Conservation (phyloP, 768 basidiomycete genomes). For the Termitomyces sp. region DNA sequence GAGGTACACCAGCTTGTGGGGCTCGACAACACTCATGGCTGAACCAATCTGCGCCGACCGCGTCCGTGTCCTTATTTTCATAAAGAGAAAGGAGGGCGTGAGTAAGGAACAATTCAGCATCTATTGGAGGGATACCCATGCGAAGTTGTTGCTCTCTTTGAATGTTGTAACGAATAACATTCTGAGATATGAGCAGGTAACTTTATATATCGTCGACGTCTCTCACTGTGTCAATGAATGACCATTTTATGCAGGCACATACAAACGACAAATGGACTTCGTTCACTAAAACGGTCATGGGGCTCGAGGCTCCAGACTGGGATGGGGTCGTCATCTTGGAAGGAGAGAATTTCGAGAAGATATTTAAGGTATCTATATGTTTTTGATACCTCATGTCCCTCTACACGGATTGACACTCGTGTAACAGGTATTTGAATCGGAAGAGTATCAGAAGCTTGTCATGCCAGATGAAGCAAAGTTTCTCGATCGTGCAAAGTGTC, state of each 20-base stretch:
- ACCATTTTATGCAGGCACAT: too few species aligned
- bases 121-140: slow-evolving; percentile 28
- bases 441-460: slow-evolving; percentile 1
- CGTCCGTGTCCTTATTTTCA: slow-evolving; percentile 26
- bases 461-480: slow-evolving; percentile 19
- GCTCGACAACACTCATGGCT: neutral
- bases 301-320: too few species aligned
- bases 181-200: slow-evolving; percentile 33
- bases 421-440: slow-evolving; percentile 12
- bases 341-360: too few species aligned
- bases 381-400: too few species aligned
- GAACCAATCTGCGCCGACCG: slow-evolving; percentile 22
- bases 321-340: too few species aligned
- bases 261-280: too few species aligned
- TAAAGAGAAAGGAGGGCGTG: slow-evolving; percentile 22
- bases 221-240: neutral
- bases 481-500: slow-evolving; percentile 11
- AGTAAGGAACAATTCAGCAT: slow-evolving; percentile 27
- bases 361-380: too few species aligned
- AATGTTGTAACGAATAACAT: too few species aligned
- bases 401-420: too few species aligned
- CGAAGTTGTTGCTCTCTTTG: slow-evolving; percentile 22
- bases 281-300: neutral
- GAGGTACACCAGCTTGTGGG: neutral
- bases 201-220: too few species aligned